Percentiles rank a stretch among this genome's conserved stretches.
phyloP scores from a whole-genome alignment of 148 eudicot species.

The Drosera capensis region DNA sequence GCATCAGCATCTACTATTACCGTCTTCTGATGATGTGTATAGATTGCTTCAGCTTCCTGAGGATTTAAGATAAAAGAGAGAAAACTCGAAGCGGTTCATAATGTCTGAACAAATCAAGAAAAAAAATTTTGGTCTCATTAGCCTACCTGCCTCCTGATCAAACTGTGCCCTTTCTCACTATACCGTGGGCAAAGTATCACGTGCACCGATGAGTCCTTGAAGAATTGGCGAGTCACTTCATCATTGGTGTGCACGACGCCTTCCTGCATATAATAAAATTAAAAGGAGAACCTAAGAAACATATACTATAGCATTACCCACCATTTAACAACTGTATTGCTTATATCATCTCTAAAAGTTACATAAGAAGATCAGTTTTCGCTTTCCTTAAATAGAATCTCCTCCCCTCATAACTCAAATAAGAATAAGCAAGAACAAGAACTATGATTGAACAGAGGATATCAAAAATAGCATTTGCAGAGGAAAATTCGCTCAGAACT shows the following conservation, averaged over 20 bases:
- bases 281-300: not conserved
- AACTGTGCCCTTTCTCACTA: constrained; percentile 68
- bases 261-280: constrained; percentile 23
- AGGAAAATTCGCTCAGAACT: no score
- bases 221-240: constrained; percentile 62
- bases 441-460: no score
- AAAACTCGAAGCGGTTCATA: not conserved
- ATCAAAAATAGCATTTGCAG: no score
- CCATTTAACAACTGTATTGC: not conserved
- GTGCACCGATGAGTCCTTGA: constrained; percentile 76
- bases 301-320: not conserved
- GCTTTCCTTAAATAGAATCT: no score
- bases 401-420: no score
- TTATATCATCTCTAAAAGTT: not conserved
- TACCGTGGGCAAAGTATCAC: constrained; percentile 70
- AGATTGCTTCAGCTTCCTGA: constrained; percentile 85
- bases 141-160: constrained; percentile 56
- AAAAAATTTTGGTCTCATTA: constrained; percentile 7
- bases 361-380: no score
- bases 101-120: not conserved
- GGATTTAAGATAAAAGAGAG: no score
- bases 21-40: constrained; percentile 93
- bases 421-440: no score
- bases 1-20: constrained; percentile 87
- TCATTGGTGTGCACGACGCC: constrained; percentile 65